These are phyloP conservation scores for Phytophthora quininea DNA, from an alignment of 352 stramenopile species.

Conservation along the genomic window DNA sequence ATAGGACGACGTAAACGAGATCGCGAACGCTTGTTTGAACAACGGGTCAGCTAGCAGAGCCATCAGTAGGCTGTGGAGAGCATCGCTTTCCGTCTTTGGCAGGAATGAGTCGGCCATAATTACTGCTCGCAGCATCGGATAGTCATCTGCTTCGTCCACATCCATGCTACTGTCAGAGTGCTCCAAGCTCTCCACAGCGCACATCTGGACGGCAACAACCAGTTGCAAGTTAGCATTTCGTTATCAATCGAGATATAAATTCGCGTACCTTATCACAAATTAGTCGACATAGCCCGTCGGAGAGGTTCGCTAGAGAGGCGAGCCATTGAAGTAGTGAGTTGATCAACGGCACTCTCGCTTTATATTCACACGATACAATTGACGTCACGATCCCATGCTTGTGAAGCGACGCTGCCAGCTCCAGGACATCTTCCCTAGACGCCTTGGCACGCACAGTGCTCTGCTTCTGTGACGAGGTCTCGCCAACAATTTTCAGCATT, in stretches of 20 bases:
- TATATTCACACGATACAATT: constrained; percentile 82
- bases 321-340: constrained; percentile 84
- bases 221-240: constrained; percentile 15
- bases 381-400: constrained; percentile 80
- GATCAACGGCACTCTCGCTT: constrained; percentile 64
- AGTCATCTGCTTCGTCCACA: constrained; percentile 47
- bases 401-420: constrained; percentile 70
- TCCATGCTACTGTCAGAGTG: constrained; percentile 47
- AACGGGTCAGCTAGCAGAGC: constrained; percentile 95
- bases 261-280: constrained; percentile 78
- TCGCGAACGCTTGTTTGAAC: constrained; percentile 97
- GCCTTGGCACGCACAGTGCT: constrained; percentile 71
- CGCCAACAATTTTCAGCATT: constrained; percentile 80
- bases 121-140: constrained; percentile 70
- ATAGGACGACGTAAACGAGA: constrained; percentile 96
- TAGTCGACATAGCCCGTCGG: constrained; percentile 79
- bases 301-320: constrained; percentile 78
- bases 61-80: constrained; percentile 95
- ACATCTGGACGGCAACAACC: constrained; percentile 34
- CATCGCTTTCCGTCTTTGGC: constrained; percentile 74
- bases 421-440: constrained; percentile 70
- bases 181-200: constrained; percentile 43
- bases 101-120: constrained; percentile 88
- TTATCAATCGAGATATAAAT: not conserved
- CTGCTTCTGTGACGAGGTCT: constrained; percentile 79